phyloP scores from a whole-genome alignment of 352 stramenopile genomes.

The Elongisporangium anandrum region DNA sequence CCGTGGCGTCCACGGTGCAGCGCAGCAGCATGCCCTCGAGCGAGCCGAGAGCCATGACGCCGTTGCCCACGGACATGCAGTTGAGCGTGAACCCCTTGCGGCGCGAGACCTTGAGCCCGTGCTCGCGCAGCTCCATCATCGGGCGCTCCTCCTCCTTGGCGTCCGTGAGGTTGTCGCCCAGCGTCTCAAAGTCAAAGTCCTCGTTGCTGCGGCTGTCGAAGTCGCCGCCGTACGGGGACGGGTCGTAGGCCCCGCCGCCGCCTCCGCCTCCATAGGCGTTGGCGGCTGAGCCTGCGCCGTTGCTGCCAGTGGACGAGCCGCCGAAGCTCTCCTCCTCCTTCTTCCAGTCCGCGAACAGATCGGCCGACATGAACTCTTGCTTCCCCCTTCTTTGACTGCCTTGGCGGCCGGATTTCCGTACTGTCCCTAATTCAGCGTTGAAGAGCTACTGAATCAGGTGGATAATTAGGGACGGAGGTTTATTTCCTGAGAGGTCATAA shows the following conservation, averaged over 20 bases:
- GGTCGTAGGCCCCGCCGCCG: conserved; percentile 26
- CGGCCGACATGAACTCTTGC: conserved; percentile 85
- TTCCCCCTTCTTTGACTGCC: conserved; percentile 4
- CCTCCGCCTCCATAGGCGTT: conserved; percentile 10
- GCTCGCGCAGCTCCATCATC: conserved; percentile 86
- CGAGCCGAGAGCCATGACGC: conserved; percentile 77
- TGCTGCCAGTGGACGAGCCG: conserved; percentile 1
- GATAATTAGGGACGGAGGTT: too few relatives aligned
- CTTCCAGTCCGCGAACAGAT: conserved; percentile 88
- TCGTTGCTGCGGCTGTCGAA: conserved; percentile 39
- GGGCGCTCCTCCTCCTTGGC: conserved; percentile 68
- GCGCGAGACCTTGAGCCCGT: conserved; percentile 80
- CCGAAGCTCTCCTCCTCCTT: conserved; percentile 57
- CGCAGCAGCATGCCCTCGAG: conserved; percentile 77
- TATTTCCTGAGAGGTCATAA: background rate
- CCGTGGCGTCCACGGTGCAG: conserved; percentile 74
- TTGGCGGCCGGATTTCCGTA: background rate
- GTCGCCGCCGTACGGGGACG: conserved; percentile 23
- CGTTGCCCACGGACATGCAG: conserved; percentile 78
- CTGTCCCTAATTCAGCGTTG: background rate
- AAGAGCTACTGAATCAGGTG: background rate
- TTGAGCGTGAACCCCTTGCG: conserved; percentile 83
- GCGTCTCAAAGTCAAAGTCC: conserved; percentile 78
- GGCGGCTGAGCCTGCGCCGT: conserved; percentile 6
- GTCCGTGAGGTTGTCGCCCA: conserved; percentile 32